Evolutionary conservation across 2,329 filamentous ascomycete species (phyloP).

Genomic region (Leptographium wingfieldii): DNA sequence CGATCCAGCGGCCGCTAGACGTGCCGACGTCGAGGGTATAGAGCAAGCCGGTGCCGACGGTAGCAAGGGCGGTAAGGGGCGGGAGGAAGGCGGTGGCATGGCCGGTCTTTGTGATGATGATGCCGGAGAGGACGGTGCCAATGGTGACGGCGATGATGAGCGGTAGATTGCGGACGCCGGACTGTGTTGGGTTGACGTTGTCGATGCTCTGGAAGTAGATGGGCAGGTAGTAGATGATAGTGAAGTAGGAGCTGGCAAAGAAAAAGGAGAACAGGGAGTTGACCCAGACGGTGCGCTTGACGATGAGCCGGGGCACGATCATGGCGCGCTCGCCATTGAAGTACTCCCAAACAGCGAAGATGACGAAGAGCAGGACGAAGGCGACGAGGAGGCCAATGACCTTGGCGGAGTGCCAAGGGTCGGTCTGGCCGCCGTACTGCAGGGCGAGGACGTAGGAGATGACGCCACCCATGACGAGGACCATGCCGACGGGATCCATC

Average conservation of each 20-base stretch:
- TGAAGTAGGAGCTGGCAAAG: constrained; percentile 29
- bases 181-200: constrained; percentile 22
- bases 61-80: constrained; percentile 23
- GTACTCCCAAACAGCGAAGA: constrained; percentile 21
- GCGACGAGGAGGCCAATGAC: constrained; percentile 25
- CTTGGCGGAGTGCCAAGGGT: constrained; percentile 21
- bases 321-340: constrained; percentile 34
- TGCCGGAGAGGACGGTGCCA: constrained; percentile 22
- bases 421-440: constrained; percentile 28
- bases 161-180: constrained; percentile 28
- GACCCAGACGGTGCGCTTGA: constrained; percentile 28
- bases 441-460: constrained; percentile 27
- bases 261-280: constrained; percentile 28
- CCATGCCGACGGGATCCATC: constrained; percentile 27
- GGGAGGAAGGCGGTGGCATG: constrained; percentile 24
- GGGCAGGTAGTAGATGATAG: constrained; percentile 32
- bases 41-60: constrained; percentile 24
- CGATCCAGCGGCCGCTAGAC: constrained; percentile 26
- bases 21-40: constrained; percentile 24
- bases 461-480: constrained; percentile 25
- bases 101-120: constrained; percentile 19
- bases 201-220: constrained; percentile 39
- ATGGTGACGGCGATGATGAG: constrained; percentile 25
- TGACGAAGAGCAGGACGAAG: constrained; percentile 12
- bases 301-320: constrained; percentile 32